Base-by-base conservation (phyloP, 345 rosid species). In the Camelina laxa region DNA sequence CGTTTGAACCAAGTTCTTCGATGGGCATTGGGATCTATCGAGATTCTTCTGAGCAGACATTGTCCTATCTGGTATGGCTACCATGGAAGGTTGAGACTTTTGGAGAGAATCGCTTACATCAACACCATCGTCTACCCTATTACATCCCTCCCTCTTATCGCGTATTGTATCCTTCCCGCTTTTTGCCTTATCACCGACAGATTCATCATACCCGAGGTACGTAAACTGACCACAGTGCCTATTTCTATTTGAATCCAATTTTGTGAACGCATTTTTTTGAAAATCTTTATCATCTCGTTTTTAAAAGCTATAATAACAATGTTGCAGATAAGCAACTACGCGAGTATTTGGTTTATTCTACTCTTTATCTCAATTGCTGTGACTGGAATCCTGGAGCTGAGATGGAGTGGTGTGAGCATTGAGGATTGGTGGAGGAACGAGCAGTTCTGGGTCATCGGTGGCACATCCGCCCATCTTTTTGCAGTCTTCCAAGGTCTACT, bases 391-490 rank as follows among this genome's bases (percentile, higher is more conserved):
- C 84, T 95, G 31, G 99, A 95, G 84, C 81, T 95, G 41, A 85
- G 99, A 76, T 95, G 99, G 99, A 92, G 98, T 42, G 97, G 97
- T 56, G 88, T 95, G 30, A 78, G 97, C 70, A 89, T 95, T 51
- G 99, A 95, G 53, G 99, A 95, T 74, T 95, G 97, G 99, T 95
- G 99, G 99, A 95, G 99, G 74, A 95, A 94, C 36, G 98, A 94
- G 80, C 98, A 94, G 80, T 94, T 94, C 78, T 94, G 98, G 98
- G 98, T 94, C 73, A 95, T 95, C 3, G 99, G 99, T 48, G 99
- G 99, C 27, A 95, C 99, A 47, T 95, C 99, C 0, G 98, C 99
- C 51, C 99, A 95, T 81, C 93, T 95, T 36, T 95, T 95, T 44
- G 99, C 99, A 0, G 99, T 95, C 72, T 95, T 95, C 87, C 99